These are phyloP conservation scores for Articulospora tetracladia DNA, from an alignment of 495 filamentous ascomycete genomes.

Conservation along the genomic window DNA sequence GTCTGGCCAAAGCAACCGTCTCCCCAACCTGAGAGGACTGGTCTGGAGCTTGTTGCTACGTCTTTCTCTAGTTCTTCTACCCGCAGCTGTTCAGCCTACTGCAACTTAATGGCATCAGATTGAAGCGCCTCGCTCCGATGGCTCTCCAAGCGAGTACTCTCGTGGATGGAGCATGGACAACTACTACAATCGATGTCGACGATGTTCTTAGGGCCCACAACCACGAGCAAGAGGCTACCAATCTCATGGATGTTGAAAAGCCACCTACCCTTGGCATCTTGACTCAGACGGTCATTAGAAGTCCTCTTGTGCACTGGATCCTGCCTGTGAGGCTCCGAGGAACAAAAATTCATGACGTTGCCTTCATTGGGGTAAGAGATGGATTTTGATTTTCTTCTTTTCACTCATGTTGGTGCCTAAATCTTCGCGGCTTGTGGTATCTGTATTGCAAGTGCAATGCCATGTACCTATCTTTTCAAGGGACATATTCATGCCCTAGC, in stretches of 20 bases:
- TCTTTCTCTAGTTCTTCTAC: too few species aligned
- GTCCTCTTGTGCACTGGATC: slow-evolving; percentile 72
- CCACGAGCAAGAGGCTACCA: slow-evolving; percentile 22
- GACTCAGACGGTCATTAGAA: slow-evolving; percentile 71
- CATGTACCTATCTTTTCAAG: not conserved
- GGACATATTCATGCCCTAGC: too few species aligned
- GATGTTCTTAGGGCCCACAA: slow-evolving; percentile 31
- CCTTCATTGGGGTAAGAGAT: slow-evolving; percentile 77
- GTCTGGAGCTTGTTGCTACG: too few species aligned
- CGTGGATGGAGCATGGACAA: slow-evolving; percentile 57
- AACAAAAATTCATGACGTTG: slow-evolving; percentile 72
- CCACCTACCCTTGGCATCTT: slow-evolving; percentile 63
- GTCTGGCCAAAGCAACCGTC: not conserved
- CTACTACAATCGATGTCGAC: slow-evolving; percentile 43
- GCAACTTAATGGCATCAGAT: slow-evolving; percentile 14
- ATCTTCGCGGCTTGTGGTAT: not conserved
- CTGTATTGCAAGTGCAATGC: not conserved
- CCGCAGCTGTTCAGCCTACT: not conserved
- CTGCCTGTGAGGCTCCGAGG: slow-evolving; percentile 74
- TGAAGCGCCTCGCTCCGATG: slow-evolving; percentile 13
- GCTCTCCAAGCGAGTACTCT: slow-evolving; percentile 49
- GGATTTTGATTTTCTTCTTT: slow-evolving; percentile 4
- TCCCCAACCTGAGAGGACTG: not conserved
- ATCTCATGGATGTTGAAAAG: slow-evolving; percentile 24
- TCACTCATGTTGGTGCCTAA: not conserved